Evolutionary conservation across 495 filamentous ascomycete genomes (phyloP).

Genomic region (Cryomyces minteri): DNA sequence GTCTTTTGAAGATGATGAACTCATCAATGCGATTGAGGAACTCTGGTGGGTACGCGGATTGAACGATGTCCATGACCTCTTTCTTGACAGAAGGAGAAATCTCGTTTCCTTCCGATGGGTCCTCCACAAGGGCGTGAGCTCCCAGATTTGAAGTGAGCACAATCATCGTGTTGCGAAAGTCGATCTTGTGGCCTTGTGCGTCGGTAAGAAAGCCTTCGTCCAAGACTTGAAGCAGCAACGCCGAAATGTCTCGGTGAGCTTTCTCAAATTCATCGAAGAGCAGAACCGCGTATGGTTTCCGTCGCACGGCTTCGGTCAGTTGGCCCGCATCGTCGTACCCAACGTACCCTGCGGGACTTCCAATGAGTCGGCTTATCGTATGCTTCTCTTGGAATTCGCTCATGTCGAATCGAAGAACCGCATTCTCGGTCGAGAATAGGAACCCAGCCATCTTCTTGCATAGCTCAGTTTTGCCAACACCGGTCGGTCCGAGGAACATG

Average conservation of each 20-base stretch:
- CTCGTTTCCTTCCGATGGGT: conserved; percentile 35
- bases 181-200: conserved; percentile 85
- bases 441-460: conserved; percentile 92
- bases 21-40: conserved; percentile 95
- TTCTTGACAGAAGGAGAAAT: conserved; percentile 50
- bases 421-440: conserved; percentile 78
- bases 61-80: conserved; percentile 80
- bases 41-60: conserved; percentile 63
- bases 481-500: conserved; percentile 95
- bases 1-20: conserved; percentile 85
- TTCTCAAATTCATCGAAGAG: conserved; percentile 98
- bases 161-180: conserved; percentile 92
- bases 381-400: conserved; percentile 96
- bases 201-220: conserved; percentile 96
- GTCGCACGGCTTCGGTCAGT: conserved; percentile 82
- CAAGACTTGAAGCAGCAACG: conserved; percentile 83
- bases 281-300: conserved; percentile 90
- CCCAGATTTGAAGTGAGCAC: conserved; percentile 91
- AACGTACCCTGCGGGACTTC: conserved; percentile 81
- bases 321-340: conserved; percentile 97
- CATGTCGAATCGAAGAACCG: conserved; percentile 93
- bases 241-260: conserved; percentile 85
- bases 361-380: conserved; percentile 83
- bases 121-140: conserved; percentile 48
- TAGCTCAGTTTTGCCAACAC: conserved; percentile 91